These are phyloP conservation scores for Aspergillus thermomutatus DNA, from an alignment of 2,329 filamentous ascomycete species.

Conservation along the genomic window DNA sequence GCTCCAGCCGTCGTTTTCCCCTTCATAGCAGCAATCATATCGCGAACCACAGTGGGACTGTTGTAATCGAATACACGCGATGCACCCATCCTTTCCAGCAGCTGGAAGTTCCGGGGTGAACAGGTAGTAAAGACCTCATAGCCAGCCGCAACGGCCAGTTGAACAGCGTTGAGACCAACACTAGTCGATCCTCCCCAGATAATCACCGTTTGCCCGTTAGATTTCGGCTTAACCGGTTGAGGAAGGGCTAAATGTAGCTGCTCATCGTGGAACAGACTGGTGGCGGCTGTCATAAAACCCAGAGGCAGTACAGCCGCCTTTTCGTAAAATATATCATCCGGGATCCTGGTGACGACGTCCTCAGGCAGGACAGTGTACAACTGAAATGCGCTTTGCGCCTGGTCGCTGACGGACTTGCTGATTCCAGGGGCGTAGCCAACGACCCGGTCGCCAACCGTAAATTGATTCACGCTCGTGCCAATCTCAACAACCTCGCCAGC, in stretches of 20 bases:
- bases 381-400: slow-evolving; percentile 20
- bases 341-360: slow-evolving; percentile 14
- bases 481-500: slow-evolving; percentile 48
- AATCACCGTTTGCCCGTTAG: too few species aligned
- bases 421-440: slow-evolving; percentile 24
- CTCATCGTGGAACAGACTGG: slow-evolving; percentile 16
- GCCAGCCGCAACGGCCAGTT: background rate
- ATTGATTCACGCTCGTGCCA: slow-evolving; percentile 44
- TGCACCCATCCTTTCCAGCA: background rate
- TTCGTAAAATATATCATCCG: slow-evolving; percentile 12
- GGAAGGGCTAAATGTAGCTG: slow-evolving; percentile 10
- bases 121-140: background rate
- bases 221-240: too few species aligned
- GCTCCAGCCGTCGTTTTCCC: too few species aligned
- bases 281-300: slow-evolving; percentile 18
- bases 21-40: too few species aligned
- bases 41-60: background rate
- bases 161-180: background rate
- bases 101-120: background rate
- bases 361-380: slow-evolving; percentile 16
- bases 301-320: slow-evolving; percentile 18
- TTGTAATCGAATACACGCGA: background rate
- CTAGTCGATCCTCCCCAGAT: slow-evolving; percentile 21
- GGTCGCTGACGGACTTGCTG: slow-evolving; percentile 9
- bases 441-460: slow-evolving; percentile 45